Evolutionary conservation across 1,284 basidiomycete genomes (phyloP).

Genomic region (Vanrija sp.): DNA sequence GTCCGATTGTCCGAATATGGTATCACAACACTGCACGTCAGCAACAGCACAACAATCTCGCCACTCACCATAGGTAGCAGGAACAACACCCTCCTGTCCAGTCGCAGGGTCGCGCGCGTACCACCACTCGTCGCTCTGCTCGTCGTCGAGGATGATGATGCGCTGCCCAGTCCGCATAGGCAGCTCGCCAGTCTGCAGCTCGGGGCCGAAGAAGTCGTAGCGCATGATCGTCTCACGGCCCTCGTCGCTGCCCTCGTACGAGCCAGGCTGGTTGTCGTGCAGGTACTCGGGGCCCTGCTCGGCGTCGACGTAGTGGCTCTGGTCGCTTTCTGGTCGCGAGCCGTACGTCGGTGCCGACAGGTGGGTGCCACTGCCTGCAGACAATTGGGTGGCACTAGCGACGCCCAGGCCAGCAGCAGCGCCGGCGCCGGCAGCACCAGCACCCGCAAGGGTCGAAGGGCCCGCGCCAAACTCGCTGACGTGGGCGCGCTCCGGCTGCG

Average conservation of each 20-base stretch:
- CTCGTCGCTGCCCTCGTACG: constrained; percentile 50
- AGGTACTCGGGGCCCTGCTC: not conserved
- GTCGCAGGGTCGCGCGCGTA: constrained; percentile 73
- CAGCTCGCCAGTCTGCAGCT: constrained; percentile 43
- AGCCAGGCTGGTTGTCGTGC: constrained; percentile 10
- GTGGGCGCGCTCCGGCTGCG: not conserved
- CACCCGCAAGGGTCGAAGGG: not conserved
- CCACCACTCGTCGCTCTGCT: constrained; percentile 69
- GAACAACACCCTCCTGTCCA: constrained; percentile 79
- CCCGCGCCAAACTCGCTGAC: constrained; percentile 11
- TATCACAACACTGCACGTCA: constrained; percentile 6
- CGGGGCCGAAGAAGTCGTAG: constrained; percentile 42
- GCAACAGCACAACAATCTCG: not conserved
- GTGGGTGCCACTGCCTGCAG: constrained; percentile 35
- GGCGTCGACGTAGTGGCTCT: constrained; percentile 7
- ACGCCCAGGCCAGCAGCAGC: constrained; percentile 43
- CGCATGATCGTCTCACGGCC: constrained; percentile 45
- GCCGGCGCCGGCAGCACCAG: constrained; percentile 13
- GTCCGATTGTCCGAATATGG: not conserved
- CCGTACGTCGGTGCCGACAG: not conserved
- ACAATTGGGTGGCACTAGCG: no score
- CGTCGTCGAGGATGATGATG: constrained; percentile 39
- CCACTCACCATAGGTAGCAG: constrained; percentile 64
- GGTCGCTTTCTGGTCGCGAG: not conserved
- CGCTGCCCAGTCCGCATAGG: constrained; percentile 41